phyloP scores from a whole-genome alignment of 2,329 filamentous ascomycete species.

The Sordariomycetes sp. region DNA sequence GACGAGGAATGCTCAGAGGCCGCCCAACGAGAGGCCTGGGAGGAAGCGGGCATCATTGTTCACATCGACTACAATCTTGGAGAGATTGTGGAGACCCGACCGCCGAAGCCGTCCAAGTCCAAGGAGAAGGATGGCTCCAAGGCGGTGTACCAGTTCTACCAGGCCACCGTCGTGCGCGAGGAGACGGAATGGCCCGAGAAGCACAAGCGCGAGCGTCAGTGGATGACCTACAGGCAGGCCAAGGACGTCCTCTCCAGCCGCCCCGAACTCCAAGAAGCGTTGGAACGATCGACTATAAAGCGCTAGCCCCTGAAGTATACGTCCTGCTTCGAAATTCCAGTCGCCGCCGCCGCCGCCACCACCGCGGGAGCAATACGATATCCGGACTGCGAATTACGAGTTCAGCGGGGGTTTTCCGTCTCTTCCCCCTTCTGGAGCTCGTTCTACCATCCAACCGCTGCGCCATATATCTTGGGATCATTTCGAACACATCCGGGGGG shows the following conservation, averaged over 20 bases:
- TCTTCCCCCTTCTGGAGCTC: background rate
- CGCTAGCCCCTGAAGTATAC: slow-evolving; percentile 6
- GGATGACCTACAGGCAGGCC: slow-evolving; percentile 83
- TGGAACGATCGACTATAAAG: slow-evolving; percentile 64
- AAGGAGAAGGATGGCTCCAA: slow-evolving; percentile 49
- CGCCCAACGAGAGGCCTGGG: slow-evolving; percentile 88
- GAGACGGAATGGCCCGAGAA: slow-evolving; percentile 86
- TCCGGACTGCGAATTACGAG: background rate
- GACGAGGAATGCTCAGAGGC: slow-evolving; percentile 84
- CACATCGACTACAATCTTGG: slow-evolving; percentile 78
- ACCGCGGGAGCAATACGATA: background rate
- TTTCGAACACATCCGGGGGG: too few relatives aligned
- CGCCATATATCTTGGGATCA: too few relatives aligned
- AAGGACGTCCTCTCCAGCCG: slow-evolving; percentile 63
- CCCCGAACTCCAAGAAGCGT: slow-evolving; percentile 80
- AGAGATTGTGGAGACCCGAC: slow-evolving; percentile 72
- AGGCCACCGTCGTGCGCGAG: slow-evolving; percentile 79
- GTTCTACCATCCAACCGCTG: too few relatives aligned
- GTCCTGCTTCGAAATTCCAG: background rate
- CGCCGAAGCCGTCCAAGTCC: slow-evolving; percentile 72
- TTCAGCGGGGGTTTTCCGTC: background rate
- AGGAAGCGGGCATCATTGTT: slow-evolving; percentile 88
- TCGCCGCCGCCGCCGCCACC: background rate
- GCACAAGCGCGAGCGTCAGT: slow-evolving; percentile 81
- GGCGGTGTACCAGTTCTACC: slow-evolving; percentile 69